phyloP scores from a whole-genome alignment of 1,284 basidiomycete genomes.

The Naganishia sp. region DNA sequence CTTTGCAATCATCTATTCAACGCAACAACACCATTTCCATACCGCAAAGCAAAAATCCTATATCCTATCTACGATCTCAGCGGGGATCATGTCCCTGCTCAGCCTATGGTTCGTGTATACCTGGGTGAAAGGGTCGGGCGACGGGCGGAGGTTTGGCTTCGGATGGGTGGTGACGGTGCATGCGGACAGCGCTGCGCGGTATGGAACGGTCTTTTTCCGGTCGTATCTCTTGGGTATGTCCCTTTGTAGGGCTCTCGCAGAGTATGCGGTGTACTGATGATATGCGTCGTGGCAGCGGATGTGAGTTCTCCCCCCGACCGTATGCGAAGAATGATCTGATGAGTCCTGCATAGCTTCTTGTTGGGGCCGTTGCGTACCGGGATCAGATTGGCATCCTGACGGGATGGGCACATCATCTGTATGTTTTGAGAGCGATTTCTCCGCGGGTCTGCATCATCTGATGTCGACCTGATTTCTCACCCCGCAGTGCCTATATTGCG shows the following conservation, averaged over 20 bases:
- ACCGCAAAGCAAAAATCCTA: conserved; percentile 59
- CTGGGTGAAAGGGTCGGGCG: conserved; percentile 14
- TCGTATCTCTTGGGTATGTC: conserved; percentile 47
- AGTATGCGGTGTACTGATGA: neutral
- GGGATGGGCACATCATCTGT: conserved; percentile 64
- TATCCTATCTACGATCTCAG: conserved; percentile 59
- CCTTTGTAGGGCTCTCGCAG: no score
- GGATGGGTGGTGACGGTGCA: conserved; percentile 22
- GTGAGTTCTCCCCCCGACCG: neutral
- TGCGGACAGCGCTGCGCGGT: conserved; percentile 38
- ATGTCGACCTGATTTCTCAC: no score
- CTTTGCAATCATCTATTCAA: conserved; percentile 46
- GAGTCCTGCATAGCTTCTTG: conserved; percentile 38
- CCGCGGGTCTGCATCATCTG: neutral
- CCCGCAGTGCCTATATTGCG: conserved; percentile 55
- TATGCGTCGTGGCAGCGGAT: neutral
- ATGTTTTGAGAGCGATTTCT: conserved; percentile 21
- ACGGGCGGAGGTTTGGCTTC: conserved; percentile 21
- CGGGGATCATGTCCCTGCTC: conserved; percentile 56
- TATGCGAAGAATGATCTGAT: no score
- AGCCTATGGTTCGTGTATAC: conserved; percentile 57
- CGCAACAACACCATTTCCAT: conserved; percentile 51
- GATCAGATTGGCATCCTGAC: conserved; percentile 59
- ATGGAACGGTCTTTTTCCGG: conserved; percentile 45
- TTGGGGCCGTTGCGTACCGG: conserved; percentile 45